phyloP scores from a whole-genome alignment of 495 filamentous ascomycete genomes.

The Pyronema omphalodes region DNA sequence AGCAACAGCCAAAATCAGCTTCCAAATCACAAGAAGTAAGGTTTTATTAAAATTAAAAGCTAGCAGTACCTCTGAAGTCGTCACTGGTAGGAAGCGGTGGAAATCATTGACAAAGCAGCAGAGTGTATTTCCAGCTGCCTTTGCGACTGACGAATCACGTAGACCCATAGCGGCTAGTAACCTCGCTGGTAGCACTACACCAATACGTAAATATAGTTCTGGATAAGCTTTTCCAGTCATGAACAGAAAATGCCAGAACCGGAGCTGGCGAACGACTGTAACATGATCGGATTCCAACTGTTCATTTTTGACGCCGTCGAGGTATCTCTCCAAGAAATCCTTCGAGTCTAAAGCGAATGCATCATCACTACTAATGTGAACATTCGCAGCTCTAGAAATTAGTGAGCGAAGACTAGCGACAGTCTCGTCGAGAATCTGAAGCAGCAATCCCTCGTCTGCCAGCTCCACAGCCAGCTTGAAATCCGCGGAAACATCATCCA shows the following conservation, averaged over 20 bases:
- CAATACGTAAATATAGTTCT: neutral
- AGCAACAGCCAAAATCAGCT: neutral
- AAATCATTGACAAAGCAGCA: slow-evolving; percentile 10
- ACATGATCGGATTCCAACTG: neutral
- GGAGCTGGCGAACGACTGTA: slow-evolving; percentile 2
- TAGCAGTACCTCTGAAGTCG: slow-evolving; percentile 10
- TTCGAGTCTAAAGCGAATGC: slow-evolving; percentile 10
- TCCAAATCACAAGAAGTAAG: neutral
- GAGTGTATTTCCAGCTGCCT: slow-evolving; percentile 10
- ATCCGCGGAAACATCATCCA: neutral
- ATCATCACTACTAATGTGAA: slow-evolving; percentile 14
- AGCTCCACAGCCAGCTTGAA: slow-evolving; percentile 1
- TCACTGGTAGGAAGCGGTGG: slow-evolving; percentile 2
- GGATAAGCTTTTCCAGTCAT: neutral
- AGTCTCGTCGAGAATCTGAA: neutral
- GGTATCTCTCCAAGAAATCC: slow-evolving; percentile 8
- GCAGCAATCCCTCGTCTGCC: neutral
- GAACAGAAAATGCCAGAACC: slow-evolving; percentile 10
- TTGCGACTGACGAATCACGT: slow-evolving; percentile 7
- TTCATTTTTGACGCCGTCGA: neutral
- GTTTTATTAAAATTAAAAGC: slow-evolving; percentile 2
- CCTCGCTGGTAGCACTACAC: slow-evolving; percentile 1
- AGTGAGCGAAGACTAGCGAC: neutral
- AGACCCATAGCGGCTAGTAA: slow-evolving; percentile 9
- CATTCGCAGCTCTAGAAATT: slow-evolving; percentile 1